Base-by-base conservation (phyloP, 2,329 filamentous ascomycete species). In the Boeremia lycopersici region DNA sequence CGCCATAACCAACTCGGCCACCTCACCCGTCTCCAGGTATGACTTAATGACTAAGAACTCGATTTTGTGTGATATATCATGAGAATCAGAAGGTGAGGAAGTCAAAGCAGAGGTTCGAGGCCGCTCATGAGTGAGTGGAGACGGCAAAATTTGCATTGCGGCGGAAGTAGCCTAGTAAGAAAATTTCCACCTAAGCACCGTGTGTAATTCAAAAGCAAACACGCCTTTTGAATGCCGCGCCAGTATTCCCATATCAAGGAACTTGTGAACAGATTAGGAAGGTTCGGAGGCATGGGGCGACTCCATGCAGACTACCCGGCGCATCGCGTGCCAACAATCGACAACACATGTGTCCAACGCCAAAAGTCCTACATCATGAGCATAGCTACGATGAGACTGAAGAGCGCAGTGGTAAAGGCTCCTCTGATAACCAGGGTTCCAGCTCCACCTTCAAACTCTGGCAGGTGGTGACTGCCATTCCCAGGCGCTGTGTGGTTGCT, bases 381-480 rank as follows among this genome's bases (percentile, higher is more conserved):
- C 11, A 35, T 4, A 17, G 26, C 19, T 13, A 48, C 15, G 8
- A 28, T 5, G 6, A 26, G 7, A 12, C 35, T 31, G 8, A 41
- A 1, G 8, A 48, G 12, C 2, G 36, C 34, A 11, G 29, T 34
- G 8, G 10, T 26, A 11, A 40, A 9, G 7, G 26, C 7, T n/a
- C 36, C 36, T 10, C 36, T 17, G 10, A 19, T 19, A 1, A 7
- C 13, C 10, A 46, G 15, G 6, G 23, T 17, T 4, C n/a, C 33
- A 17, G 57, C 57, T 11, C 12, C 31, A 3, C 57, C 57, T n/a
- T 60, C 54, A 31, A 57, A 60, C 19, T 51, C 54, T 1, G 54
- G 54, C 12, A 45, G 17, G 2, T 28, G 26, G 6, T 30, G 38
- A 8, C 42, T 50, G 15, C 48, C 25, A 4, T 43, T 49, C 12